A percentile compares a stretch with the other conserved stretches of the same genome.
phyloP scores from a whole-genome alignment of 164 flowering plant species.

The Magnolia changhungtana region DNA sequence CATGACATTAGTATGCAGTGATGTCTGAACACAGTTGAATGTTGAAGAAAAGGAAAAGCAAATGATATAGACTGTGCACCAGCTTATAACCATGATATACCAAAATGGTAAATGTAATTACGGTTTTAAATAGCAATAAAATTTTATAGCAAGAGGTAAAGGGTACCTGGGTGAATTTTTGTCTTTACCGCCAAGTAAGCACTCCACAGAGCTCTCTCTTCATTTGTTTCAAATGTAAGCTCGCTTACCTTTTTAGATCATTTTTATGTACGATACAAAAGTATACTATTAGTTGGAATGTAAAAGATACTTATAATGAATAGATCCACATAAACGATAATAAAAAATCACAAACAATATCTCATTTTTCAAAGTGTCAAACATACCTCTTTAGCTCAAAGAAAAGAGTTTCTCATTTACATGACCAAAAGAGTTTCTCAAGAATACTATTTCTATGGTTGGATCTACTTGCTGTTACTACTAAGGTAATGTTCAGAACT shows the following conservation, averaged over 20 bases:
- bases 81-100: background rate
- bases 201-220: constrained; percentile 78
- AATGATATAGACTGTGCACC: background rate
- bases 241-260: constrained; percentile 60
- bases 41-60: background rate
- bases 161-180: constrained; percentile 63
- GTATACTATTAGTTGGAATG: background rate
- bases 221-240: constrained; percentile 60
- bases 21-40: constrained; percentile 1
- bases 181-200: constrained; percentile 52
- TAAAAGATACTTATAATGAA: constrained; percentile 1
- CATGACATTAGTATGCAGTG: background rate
- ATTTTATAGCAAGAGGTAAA: background rate
- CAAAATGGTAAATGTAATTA: background rate
- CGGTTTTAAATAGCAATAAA: background rate
- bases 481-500: no score
- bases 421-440: background rate
- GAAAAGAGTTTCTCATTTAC: background rate
- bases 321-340: background rate
- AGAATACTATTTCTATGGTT: background rate
- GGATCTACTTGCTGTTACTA: no score
- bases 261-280: background rate
- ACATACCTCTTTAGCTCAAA: background rate
- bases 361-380: background rate
- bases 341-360: background rate